Conservation (phyloP, 352 stramenopile genomes). For the Globisporangium acanthophoron region DNA sequence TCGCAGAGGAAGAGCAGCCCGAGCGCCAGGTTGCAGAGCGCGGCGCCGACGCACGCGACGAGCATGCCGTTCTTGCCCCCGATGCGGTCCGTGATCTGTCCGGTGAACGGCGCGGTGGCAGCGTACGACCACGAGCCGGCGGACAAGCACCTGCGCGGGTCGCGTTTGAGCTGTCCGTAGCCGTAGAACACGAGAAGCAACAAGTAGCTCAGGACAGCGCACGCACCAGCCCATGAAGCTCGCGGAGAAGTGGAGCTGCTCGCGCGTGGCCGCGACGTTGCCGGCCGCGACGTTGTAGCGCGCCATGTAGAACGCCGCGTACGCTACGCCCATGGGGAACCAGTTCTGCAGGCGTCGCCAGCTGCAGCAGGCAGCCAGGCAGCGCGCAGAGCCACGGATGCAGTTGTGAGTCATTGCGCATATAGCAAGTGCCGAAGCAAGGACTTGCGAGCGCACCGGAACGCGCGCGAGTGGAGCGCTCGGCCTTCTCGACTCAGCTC, state of each 20-base stretch:
- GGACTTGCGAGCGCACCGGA: conserved; percentile 25
- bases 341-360: conserved; percentile 69
- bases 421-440: no score
- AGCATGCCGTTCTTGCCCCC: conserved; percentile 67
- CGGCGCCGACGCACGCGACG: conserved; percentile 52
- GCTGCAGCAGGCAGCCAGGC: no score
- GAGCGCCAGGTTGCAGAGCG: conserved; percentile 58
- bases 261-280: conserved; percentile 54
- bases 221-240: conserved; percentile 71
- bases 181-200: background rate
- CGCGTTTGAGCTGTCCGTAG: background rate
- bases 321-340: conserved; percentile 71
- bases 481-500: conserved; percentile 49
- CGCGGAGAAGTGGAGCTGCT: conserved; percentile 50
- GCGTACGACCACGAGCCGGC: conserved; percentile 70
- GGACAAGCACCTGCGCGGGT: conserved; percentile 42
- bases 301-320: conserved; percentile 78
- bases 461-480: conserved; percentile 45
- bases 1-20: conserved; percentile 46
- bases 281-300: conserved; percentile 67
- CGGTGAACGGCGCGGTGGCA: conserved; percentile 59
- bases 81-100: conserved; percentile 66
- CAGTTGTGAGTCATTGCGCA: no score
- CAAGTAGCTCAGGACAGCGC: background rate
- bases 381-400: no score